Conservation (phyloP, 176 grass and related monocot genomes). For the Zoysia pacifica region DNA sequence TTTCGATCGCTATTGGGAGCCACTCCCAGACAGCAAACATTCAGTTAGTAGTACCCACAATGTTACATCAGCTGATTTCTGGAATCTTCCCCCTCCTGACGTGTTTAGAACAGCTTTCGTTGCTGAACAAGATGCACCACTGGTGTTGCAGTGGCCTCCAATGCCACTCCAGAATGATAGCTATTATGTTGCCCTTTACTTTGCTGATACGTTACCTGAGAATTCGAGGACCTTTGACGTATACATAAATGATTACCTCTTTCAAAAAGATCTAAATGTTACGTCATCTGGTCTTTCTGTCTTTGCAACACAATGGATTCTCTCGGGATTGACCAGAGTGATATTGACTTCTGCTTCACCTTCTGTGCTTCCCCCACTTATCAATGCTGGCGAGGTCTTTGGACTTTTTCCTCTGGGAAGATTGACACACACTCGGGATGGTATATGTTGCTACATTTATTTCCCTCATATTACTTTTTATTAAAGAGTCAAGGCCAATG, state of each 20-base stretch:
- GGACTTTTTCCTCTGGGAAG: slow-evolving; percentile 78
- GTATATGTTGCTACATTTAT: slow-evolving; percentile 49
- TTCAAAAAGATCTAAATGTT: slow-evolving; percentile 47
- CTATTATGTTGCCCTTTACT: slow-evolving; percentile 94
- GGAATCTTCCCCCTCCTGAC: slow-evolving; percentile 79
- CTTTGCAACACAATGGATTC: slow-evolving; percentile 80
- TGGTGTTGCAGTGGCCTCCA: slow-evolving; percentile 78
- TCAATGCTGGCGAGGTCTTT: slow-evolving; percentile 93
- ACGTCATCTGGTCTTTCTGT: slow-evolving; percentile 82
- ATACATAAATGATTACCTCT: slow-evolving; percentile 79
- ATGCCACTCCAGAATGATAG: slow-evolving; percentile 71
- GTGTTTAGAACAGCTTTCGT: slow-evolving; percentile 82
- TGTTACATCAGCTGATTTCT: slow-evolving; percentile 68
- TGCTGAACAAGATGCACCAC: slow-evolving; percentile 51
- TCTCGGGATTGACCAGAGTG: slow-evolving; percentile 77
- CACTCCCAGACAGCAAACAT: slow-evolving; percentile 59
- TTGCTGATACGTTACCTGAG: slow-evolving; percentile 74
- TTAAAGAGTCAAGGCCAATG: not conserved
- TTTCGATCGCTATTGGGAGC: slow-evolving; percentile 86
- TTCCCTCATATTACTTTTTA: not conserved
- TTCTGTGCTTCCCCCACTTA: slow-evolving; percentile 69
- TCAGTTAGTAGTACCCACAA: slow-evolving; percentile 83
- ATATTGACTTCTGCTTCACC: slow-evolving; percentile 54
- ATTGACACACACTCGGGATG: slow-evolving; percentile 60
- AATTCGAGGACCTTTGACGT: slow-evolving; percentile 70